Evolutionary conservation across 768 basidiomycete species (phyloP), one percentile per base, ranked within the genome.

Genomic region (Pisolithus tinctorius): DNA sequence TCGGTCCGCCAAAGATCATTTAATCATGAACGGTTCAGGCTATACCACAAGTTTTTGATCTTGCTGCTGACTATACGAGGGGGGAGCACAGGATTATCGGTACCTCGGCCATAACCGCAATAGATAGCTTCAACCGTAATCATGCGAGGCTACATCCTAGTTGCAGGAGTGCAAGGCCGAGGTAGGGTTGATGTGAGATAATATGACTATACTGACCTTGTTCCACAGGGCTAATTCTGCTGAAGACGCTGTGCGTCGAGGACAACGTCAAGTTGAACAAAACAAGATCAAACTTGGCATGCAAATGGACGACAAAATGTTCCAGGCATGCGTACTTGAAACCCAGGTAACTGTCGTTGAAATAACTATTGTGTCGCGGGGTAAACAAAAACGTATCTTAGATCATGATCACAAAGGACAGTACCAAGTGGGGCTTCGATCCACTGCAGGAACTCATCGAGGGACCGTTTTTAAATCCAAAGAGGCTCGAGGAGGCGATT

Each of bases 91-190:
- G 93, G 41, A 88, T 92, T 53, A 74, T 92, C 9, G 95, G 94
- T 4, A 84, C 88, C 13, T 80, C 87, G 3, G 83, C 93, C 0
- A 71, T 99, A 48, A 84, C 89, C 0, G 84, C 88, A 0, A 91
- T 99, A 40, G 92, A 95, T 60, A 92, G 88, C 60, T 85, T 95
- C 65, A 93, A 94, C 60, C 84, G 95, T n/a, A 93, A 96, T 66
- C 80, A 81, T 51, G 71, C 82, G 6, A 79, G 88, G 44, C 60
- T 89, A 36, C 83, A 88, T 60, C 81, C 86, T 13, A 64, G 73
- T 39, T 65, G 75, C 29, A 83, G 79, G 57, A 74, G 75, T 55
- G 66, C 76, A 40, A 80, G 90, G 36, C 83, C 82, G 49, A 78
- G 89, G 89, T 87, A 55, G 34, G 72, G 51, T 47, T 40, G 42